phyloP scores from a whole-genome alignment of 495 filamentous ascomycete genomes.

The Penicillium maclennaniae region DNA sequence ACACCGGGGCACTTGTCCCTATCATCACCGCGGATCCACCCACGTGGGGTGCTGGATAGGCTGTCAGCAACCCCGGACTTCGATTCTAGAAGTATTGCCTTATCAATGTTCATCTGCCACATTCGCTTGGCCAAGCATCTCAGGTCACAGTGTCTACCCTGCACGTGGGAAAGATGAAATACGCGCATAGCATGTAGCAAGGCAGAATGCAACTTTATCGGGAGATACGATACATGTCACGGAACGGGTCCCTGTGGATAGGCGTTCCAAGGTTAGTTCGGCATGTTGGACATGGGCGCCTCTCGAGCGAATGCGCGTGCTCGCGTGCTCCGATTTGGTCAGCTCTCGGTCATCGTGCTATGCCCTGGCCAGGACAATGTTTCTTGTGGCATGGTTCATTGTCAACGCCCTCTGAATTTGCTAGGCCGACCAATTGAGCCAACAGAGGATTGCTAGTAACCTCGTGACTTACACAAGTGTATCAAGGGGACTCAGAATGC shows the following conservation, averaged over 20 bases:
- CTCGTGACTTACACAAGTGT: background rate
- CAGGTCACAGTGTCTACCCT: background rate
- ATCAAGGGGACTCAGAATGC: background rate
- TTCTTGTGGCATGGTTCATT: background rate
- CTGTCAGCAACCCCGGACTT: background rate
- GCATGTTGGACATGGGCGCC: background rate
- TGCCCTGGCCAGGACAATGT: background rate
- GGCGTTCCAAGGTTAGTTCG: background rate
- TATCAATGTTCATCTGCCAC: background rate
- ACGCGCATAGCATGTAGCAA: background rate
- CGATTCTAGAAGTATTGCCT: background rate
- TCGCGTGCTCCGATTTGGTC: background rate
- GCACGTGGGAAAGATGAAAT: background rate
- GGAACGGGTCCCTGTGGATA: too few species aligned
- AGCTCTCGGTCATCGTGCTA: background rate
- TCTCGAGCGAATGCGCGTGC: background rate
- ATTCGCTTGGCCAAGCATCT: background rate
- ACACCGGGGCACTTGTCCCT: constrained; percentile 5
- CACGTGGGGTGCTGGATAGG: constrained; percentile 15
- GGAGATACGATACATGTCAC: too few species aligned
- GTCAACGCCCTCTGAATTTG: background rate
- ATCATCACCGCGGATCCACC: constrained; percentile 3
- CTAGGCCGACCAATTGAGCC: background rate
- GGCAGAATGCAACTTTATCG: background rate
- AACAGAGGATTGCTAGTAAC: background rate